Conservation (phyloP, 768 basidiomycete species). For the Termitomyces titanicus region DNA sequence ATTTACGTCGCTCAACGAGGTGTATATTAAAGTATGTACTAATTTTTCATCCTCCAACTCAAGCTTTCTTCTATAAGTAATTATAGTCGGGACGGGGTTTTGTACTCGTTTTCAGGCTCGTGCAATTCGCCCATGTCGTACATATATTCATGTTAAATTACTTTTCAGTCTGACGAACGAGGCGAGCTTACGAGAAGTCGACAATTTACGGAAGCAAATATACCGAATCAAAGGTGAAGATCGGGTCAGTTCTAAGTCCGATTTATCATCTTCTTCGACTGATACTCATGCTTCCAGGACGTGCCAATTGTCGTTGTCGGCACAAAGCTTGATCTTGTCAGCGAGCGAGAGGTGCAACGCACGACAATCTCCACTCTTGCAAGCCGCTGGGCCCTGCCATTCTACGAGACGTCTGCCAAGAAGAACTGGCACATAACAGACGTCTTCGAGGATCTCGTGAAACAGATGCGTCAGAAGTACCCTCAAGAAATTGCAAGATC, state of each 20-base stretch:
- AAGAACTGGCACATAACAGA: constrained; percentile 76
- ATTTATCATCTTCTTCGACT: constrained; percentile 1
- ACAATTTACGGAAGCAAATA: constrained; percentile 78
- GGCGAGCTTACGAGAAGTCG: constrained; percentile 75
- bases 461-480: constrained; percentile 68
- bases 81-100: constrained; percentile 71
- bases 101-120: constrained; percentile 77
- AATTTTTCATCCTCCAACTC: background rate
- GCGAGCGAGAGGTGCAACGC: constrained; percentile 75
- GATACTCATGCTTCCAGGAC: constrained; percentile 29
- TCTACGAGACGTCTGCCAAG: constrained; percentile 89
- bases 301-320: constrained; percentile 85
- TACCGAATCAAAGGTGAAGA: constrained; percentile 73
- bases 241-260: constrained; percentile 36
- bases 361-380: constrained; percentile 62
- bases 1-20: constrained; percentile 75
- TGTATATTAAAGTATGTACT: constrained; percentile 67
- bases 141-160: constrained; percentile 4
- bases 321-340: constrained; percentile 78
- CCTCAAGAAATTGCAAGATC: constrained; percentile 34
- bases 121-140: background rate
- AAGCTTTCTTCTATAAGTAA: background rate
- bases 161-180: constrained; percentile 72
- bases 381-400: constrained; percentile 64
- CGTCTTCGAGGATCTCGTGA: constrained; percentile 73